These are phyloP conservation scores for Neonectria neomacrospora DNA, from an alignment of 2,329 filamentous ascomycete genomes.

Conservation along the genomic window DNA sequence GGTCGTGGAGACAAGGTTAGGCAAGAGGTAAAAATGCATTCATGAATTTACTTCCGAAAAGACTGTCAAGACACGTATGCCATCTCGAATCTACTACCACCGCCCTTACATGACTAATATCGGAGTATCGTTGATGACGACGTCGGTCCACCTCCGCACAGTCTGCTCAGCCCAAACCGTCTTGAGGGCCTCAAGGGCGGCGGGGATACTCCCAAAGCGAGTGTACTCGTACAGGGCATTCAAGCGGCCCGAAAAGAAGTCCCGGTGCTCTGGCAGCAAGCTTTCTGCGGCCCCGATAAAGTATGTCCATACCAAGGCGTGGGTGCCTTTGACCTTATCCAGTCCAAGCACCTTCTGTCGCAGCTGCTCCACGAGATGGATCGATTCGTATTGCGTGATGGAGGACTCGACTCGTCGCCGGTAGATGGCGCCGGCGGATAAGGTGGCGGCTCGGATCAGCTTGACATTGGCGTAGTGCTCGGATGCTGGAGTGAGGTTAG, in stretches of 20 bases:
- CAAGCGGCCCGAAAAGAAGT: constrained; percentile 50
- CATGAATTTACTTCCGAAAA: not conserved
- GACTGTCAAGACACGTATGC: not conserved
- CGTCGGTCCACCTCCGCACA: constrained; percentile 44
- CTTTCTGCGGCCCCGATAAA: constrained; percentile 55
- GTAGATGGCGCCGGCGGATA: constrained; percentile 44
- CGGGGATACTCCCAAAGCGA: constrained; percentile 52
- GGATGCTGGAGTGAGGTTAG: constrained; percentile 32
- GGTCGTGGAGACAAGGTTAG: too few relatives aligned
- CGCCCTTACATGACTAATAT: constrained; percentile 45
- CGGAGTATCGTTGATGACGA: constrained; percentile 42
- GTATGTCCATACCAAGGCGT: constrained; percentile 55
- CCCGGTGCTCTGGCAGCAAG: constrained; percentile 47
- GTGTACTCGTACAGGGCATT: constrained; percentile 47
- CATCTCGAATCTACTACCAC: not conserved
- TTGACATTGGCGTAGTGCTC: constrained; percentile 34
- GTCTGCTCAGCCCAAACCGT: constrained; percentile 49
- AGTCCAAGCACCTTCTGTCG: constrained; percentile 45
- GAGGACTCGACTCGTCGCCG: constrained; percentile 39
- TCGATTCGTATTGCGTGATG: constrained; percentile 35
- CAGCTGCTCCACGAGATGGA: constrained; percentile 47
- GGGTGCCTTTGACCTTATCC: constrained; percentile 46
- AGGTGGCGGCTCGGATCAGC: constrained; percentile 40
- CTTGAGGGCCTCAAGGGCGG: constrained; percentile 48
- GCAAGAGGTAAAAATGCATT: not conserved